Evolutionary conservation across 495 filamentous ascomycete genomes (phyloP), one percentile per base, ranked within the genome.

Genomic region (Aspergillus coremiiformis): DNA sequence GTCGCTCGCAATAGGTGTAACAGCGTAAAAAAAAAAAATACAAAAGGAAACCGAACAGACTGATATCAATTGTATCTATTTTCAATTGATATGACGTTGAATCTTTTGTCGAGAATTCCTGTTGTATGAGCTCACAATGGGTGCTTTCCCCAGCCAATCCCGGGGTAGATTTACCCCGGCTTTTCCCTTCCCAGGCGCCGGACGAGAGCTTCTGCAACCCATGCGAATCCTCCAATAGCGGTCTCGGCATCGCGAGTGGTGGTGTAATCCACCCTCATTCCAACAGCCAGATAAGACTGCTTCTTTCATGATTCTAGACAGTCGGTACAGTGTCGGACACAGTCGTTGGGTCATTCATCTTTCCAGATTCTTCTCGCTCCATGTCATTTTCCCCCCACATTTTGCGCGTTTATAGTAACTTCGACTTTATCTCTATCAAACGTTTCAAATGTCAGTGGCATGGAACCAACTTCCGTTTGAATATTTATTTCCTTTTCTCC

Each of bases 201-300:
- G 27, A 30, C 24, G 24, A 20, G 35, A 37, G 17, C 24, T 32
- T n/a, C n/a, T n/a, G n/a, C n/a, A n/a, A n/a, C n/a, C n/a, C n/a
- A 54, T 49, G 47, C 35, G 5, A 44, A 11, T 22, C 49, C 51
- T 52, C 58, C 55, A 61, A 61, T 61, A 21, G 52, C 52, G 32
- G 44, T 41, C 55, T 58, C 58, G 58, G 58, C 58, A 61, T 61
- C 52, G 39, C 23, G 19, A 57, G 48, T 57, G 51, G 44, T 61
- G 54, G 58, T 61, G 58, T 61, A 54, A 61, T 61, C 49, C 39
- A 27, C 39, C 45, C 42, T 54, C 39, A 22, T 22, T 41, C 47
- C 48, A 29, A 37, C 48, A 51, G 48, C 27, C n/a, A 46, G 23
- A 30, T 46, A 30, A 46, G 22, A 21, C 3, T 27, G 8, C 20